phyloP scores from a whole-genome alignment of 2,329 filamentous ascomycete genomes.

The Calonectria pseudoreteaudii region DNA sequence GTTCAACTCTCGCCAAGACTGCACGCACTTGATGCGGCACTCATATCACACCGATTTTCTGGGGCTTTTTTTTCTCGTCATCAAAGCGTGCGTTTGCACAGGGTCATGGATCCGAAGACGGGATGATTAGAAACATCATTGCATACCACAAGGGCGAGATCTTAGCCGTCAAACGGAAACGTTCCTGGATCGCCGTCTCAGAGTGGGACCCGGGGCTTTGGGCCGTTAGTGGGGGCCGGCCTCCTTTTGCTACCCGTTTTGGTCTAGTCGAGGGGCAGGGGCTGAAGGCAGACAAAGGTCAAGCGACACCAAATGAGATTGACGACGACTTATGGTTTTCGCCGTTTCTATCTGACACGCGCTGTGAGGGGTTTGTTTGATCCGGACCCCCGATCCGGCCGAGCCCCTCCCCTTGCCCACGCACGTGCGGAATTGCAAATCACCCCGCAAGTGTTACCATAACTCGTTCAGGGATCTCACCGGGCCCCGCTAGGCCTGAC shows the following conservation, averaged over 20 bases:
- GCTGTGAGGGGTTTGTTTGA: slow-evolving; percentile 11
- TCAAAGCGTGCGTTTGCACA: neutral
- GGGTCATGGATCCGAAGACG: neutral
- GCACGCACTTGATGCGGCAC: neutral
- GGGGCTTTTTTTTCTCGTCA: too few relatives aligned
- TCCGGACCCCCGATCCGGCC: neutral
- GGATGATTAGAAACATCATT: slow-evolving; percentile 9
- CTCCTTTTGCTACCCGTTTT: slow-evolving; percentile 8
- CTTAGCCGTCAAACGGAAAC: neutral
- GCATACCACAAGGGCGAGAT: neutral
- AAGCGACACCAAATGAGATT: slow-evolving; percentile 15
- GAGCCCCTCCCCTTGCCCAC: neutral
- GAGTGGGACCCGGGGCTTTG: neutral
- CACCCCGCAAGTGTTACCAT: neutral
- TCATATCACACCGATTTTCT: neutral
- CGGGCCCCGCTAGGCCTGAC: neutral
- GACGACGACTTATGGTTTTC: neutral
- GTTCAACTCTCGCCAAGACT: neutral
- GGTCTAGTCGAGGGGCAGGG: slow-evolving; percentile 10
- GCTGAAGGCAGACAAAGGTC: slow-evolving; percentile 9
- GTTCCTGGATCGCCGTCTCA: neutral
- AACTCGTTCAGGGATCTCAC: neutral
- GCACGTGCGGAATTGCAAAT: neutral
- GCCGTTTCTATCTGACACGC: slow-evolving; percentile 17
- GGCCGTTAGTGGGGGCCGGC: neutral